Conservation (phyloP, 2,329 filamentous ascomycete genomes). For the Exophiala sp. region DNA sequence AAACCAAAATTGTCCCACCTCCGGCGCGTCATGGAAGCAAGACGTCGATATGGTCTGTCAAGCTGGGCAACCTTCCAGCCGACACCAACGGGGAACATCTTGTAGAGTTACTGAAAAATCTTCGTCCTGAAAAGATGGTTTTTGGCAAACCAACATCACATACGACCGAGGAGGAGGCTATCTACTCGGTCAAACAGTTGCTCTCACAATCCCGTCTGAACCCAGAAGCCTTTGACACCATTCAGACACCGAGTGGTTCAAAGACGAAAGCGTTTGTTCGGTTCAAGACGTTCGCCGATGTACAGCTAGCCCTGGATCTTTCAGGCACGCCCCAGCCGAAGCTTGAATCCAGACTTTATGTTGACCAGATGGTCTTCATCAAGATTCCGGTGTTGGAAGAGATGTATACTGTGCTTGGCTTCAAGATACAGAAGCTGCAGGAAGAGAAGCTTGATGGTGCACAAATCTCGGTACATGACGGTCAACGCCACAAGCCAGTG, state of each 20-base stretch:
- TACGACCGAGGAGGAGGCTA: background rate
- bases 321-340: background rate
- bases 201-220: background rate
- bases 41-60: constrained; percentile 7
- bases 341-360: constrained; percentile 8
- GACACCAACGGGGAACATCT: background rate
- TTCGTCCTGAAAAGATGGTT: constrained; percentile 1
- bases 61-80: constrained; percentile 8
- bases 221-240: background rate
- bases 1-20: constrained; percentile 1
- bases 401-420: constrained; percentile 3
- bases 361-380: constrained; percentile 7
- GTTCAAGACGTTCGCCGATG: constrained; percentile 1
- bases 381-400: constrained; percentile 2
- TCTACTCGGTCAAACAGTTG: background rate
- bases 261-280: constrained; percentile 3
- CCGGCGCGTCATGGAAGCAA: background rate
- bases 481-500: background rate
- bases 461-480: background rate
- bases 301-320: background rate
- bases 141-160: constrained; percentile 1
- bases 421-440: constrained; percentile 3
- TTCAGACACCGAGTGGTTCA: background rate
- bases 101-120: background rate
- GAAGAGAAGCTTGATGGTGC: background rate